Percentiles rank a stretch among this genome's conserved stretches.
These are phyloP conservation scores for Mycena polygramma DNA, from an alignment of 768 basidiomycete genomes.

Conservation along the genomic window DNA sequence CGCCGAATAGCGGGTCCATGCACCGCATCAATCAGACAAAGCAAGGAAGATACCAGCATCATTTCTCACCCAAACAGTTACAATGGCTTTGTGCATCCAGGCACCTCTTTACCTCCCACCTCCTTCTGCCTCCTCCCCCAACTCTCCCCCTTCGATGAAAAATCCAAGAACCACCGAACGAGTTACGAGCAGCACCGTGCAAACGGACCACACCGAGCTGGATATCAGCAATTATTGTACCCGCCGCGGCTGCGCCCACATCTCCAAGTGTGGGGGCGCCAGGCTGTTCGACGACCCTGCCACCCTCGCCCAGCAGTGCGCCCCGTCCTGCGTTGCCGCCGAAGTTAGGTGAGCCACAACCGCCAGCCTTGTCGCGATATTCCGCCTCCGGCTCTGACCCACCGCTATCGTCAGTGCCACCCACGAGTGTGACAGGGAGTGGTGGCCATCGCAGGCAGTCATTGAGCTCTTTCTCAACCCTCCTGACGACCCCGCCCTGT, in stretches of 20 bases:
- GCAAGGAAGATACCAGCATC: background rate
- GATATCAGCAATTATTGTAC: conserved; percentile 7
- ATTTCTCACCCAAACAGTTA: conserved; percentile 22
- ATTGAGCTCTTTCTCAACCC: too few relatives aligned
- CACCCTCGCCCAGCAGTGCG: background rate
- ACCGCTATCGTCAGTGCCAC: conserved; percentile 4
- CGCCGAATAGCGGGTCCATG: background rate
- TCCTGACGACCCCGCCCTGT: background rate
- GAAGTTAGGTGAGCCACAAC: background rate
- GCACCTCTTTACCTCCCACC: background rate
- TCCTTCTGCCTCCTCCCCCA: too few relatives aligned
- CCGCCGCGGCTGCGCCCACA: conserved; percentile 10
- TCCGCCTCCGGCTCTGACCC: background rate
- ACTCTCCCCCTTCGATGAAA: background rate
- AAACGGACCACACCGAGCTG: background rate
- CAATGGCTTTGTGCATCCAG: background rate
- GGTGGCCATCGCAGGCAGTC: background rate
- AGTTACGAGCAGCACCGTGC: background rate
- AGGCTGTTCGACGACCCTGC: conserved; percentile 6
- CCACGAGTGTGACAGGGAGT: background rate
- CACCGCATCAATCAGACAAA: conserved; percentile 1
- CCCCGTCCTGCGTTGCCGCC: conserved; percentile 7
- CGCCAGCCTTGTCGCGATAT: too few relatives aligned
- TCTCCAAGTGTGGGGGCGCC: background rate
- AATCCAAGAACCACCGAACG: background rate